These are phyloP conservation scores for Xylaria sp. DNA, from an alignment of 495 filamentous ascomycete genomes.

Conservation along the genomic window DNA sequence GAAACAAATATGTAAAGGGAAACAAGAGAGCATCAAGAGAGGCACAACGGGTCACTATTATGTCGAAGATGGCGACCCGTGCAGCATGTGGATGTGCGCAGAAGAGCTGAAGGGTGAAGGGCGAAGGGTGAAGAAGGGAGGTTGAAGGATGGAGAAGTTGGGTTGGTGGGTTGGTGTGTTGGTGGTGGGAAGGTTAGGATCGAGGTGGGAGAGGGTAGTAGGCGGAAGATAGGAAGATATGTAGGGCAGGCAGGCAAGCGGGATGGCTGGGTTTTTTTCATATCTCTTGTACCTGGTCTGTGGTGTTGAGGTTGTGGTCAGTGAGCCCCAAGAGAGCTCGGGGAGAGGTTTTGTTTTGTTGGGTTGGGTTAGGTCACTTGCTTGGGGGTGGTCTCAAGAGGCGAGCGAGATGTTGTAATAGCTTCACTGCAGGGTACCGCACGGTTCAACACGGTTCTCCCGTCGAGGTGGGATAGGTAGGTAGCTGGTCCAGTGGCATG, in stretches of 20 bases:
- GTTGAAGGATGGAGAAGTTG: background rate
- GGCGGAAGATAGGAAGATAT: background rate
- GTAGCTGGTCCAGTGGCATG: background rate
- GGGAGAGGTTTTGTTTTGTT: no score
- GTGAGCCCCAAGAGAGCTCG: background rate
- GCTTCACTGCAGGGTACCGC: constrained; percentile 1
- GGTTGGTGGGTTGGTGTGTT: no score
- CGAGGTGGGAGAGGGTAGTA: background rate
- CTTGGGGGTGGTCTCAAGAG: constrained; percentile 2
- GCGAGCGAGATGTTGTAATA: constrained; percentile 8
- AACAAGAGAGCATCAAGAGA: constrained; percentile 5
- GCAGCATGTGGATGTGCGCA: background rate
- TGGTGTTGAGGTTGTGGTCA: constrained; percentile 5
- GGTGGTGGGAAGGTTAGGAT: background rate
- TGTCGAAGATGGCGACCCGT: background rate
- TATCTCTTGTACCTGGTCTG: background rate
- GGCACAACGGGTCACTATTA: background rate
- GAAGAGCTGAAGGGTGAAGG: background rate
- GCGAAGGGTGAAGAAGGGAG: background rate
- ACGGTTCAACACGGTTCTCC: constrained; percentile 2
- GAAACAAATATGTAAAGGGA: constrained; percentile 1
- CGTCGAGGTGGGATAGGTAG: background rate
- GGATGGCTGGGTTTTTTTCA: no score
- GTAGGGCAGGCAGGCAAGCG: no score
- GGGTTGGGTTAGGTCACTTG: background rate